These are phyloP conservation scores for Camelina laxa DNA, from an alignment of 345 rosid species.

Conservation along the genomic window DNA sequence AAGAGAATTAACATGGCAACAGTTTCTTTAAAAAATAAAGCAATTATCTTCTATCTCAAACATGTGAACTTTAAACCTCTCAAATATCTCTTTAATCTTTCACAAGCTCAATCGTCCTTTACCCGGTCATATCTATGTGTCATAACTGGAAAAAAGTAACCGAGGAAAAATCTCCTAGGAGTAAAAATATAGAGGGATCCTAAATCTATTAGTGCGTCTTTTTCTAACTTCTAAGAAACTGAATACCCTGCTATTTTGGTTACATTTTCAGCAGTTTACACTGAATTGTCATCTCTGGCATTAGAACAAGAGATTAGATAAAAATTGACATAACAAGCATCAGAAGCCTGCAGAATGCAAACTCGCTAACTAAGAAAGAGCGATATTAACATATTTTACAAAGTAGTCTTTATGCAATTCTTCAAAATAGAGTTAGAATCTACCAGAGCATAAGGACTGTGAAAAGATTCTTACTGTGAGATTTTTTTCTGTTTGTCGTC, in stretches of 20 bases:
- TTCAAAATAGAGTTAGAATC: conserved; percentile 17
- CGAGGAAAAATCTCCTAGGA: not conserved
- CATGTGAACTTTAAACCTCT: too few relatives aligned
- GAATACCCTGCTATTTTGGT: not conserved
- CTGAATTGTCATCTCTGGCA: conserved; percentile 17
- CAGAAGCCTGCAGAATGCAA: not conserved
- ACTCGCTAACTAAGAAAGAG: conserved; percentile 20
- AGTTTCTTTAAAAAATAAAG: too few relatives aligned
- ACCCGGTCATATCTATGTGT: too few relatives aligned
- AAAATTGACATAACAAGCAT: conserved; percentile 23
- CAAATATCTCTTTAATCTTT: too few relatives aligned
- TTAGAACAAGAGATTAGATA: not conserved
- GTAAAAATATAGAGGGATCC: not conserved
- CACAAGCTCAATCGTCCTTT: too few relatives aligned
- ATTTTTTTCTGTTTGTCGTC: conserved; percentile 14
- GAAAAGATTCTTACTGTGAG: conserved; percentile 37
- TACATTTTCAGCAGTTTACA: conserved; percentile 21
- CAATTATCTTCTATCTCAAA: too few relatives aligned
- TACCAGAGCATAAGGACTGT: conserved; percentile 7
- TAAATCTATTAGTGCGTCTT: not conserved
- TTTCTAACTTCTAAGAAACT: not conserved
- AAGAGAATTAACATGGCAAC: conserved; percentile 2
- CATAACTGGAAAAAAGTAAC: too few relatives aligned
- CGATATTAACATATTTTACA: not conserved
- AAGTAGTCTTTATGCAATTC: not conserved